Conservation (phyloP, 2,329 filamentous ascomycete genomes). For the Ophiostoma fasciatum region DNA sequence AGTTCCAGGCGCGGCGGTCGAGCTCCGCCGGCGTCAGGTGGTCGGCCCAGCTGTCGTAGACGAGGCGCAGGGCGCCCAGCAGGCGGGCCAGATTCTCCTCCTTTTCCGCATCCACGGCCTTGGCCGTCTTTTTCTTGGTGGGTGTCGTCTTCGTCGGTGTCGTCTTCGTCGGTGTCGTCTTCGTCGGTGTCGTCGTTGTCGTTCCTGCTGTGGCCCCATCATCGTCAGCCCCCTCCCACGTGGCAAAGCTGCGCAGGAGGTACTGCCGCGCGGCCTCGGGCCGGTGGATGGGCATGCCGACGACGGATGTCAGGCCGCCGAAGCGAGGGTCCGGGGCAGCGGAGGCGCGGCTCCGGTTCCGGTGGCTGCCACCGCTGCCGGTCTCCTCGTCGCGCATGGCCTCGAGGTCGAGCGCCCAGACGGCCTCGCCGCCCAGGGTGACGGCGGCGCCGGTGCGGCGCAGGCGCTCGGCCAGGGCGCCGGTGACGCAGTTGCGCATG, state of each 20-base stretch:
- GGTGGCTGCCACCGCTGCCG: slow-evolving; percentile 6
- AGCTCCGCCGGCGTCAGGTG: slow-evolving; percentile 50
- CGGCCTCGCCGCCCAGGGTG: slow-evolving; percentile 32
- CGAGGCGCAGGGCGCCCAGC: slow-evolving; percentile 53
- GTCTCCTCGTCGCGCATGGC: slow-evolving; percentile 26
- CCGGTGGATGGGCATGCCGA: slow-evolving; percentile 56
- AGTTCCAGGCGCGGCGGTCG: slow-evolving; percentile 62
- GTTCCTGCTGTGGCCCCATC: slow-evolving; percentile 4
- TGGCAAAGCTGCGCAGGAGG: slow-evolving; percentile 43
- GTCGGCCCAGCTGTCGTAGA: slow-evolving; percentile 62
- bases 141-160: slow-evolving; percentile 5
- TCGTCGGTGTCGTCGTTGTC: slow-evolving; percentile 9
- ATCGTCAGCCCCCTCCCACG: slow-evolving; percentile 19
- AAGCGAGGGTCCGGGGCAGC: slow-evolving; percentile 1
- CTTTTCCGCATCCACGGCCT: slow-evolving; percentile 42
- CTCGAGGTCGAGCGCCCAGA: slow-evolving; percentile 46
- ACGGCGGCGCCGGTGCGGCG: slow-evolving; percentile 27
- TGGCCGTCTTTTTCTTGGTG: slow-evolving; percentile 36
- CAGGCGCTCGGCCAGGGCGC: slow-evolving; percentile 37
- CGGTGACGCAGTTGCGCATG: slow-evolving; percentile 41
- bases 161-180: slow-evolving; percentile 13
- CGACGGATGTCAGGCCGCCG: slow-evolving; percentile 19
- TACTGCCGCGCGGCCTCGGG: slow-evolving; percentile 53
- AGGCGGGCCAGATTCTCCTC: slow-evolving; percentile 55
- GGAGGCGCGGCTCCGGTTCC: slow-evolving; percentile 7